phyloP scores from a whole-genome alignment of 1,139 yeast genomes.

The Candida dubliniensis region DNA sequence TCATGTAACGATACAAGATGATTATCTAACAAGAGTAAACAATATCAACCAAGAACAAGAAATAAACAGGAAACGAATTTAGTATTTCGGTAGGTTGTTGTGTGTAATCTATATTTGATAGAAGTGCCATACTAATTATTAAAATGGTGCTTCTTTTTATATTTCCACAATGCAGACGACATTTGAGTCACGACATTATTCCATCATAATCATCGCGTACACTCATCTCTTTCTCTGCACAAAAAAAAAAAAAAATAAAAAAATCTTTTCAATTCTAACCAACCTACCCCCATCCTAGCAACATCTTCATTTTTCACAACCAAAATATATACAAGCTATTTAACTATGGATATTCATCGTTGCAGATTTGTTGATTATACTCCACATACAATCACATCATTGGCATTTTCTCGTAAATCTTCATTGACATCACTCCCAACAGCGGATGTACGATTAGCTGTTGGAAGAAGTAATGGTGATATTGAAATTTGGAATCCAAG shows the following conservation, averaged over 20 bases:
- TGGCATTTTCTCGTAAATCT: conserved; percentile 76
- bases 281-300: too few species aligned
- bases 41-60: too few species aligned
- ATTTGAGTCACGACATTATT: neutral
- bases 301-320: neutral
- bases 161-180: neutral
- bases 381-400: conserved; percentile 81
- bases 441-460: conserved; percentile 72
- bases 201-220: neutral
- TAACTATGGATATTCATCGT: conserved; percentile 77
- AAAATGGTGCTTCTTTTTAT: neutral
- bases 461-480: conserved; percentile 92
- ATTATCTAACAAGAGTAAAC: too few species aligned
- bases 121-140: neutral
- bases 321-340: neutral
- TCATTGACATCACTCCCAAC: conserved; percentile 51
- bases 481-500: conserved; percentile 96
- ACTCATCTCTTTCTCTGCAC: neutral
- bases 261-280: neutral
- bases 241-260: conserved; percentile 1
- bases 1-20: too few species aligned
- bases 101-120: too few species aligned
- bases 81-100: too few species aligned
- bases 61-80: too few species aligned
- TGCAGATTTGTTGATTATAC: conserved; percentile 89